phyloP scores from a whole-genome alignment of 768 basidiomycete genomes.

The Mycena rebaudengoi region DNA sequence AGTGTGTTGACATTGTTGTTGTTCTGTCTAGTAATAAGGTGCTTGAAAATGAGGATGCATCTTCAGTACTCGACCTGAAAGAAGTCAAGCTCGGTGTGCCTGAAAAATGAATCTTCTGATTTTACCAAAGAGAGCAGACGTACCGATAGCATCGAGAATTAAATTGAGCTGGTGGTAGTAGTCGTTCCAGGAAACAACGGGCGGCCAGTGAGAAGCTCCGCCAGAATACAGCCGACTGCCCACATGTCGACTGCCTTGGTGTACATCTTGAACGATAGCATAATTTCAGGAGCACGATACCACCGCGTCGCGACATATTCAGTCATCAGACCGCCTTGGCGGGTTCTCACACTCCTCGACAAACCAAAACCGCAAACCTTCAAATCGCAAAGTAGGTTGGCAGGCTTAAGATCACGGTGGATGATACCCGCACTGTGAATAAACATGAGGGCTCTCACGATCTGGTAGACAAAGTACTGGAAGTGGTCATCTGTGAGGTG shows the following conservation, averaged over 20 bases:
- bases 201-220: slow-evolving; percentile 82
- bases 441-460: slow-evolving; percentile 86
- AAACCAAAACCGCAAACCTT: slow-evolving; percentile 92
- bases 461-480: slow-evolving; percentile 87
- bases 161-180: slow-evolving; percentile 89
- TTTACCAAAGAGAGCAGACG: slow-evolving; percentile 9
- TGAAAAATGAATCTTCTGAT: slow-evolving; percentile 39
- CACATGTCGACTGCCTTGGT: slow-evolving; percentile 82
- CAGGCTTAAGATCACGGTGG: slow-evolving; percentile 84
- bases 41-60: too few relatives aligned
- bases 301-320: slow-evolving; percentile 92
- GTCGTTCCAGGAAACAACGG: slow-evolving; percentile 88
- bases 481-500: slow-evolving; percentile 91
- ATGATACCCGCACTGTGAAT: slow-evolving; percentile 88
- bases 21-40: too few relatives aligned
- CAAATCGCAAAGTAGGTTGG: slow-evolving; percentile 86
- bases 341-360: slow-evolving; percentile 71
- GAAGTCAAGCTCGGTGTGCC: slow-evolving; percentile 85
- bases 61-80: too few relatives aligned
- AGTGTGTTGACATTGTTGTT: too few relatives aligned
- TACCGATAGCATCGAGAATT: slow-evolving; percentile 88
- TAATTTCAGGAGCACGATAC: slow-evolving; percentile 95
- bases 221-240: slow-evolving; percentile 80
- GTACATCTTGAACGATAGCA: slow-evolving; percentile 93
- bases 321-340: slow-evolving; percentile 76